Evolutionary conservation across 306 rosid genomes (phyloP), one percentile per base, ranked within the genome.

Genomic region (Quercus variabilis): DNA sequence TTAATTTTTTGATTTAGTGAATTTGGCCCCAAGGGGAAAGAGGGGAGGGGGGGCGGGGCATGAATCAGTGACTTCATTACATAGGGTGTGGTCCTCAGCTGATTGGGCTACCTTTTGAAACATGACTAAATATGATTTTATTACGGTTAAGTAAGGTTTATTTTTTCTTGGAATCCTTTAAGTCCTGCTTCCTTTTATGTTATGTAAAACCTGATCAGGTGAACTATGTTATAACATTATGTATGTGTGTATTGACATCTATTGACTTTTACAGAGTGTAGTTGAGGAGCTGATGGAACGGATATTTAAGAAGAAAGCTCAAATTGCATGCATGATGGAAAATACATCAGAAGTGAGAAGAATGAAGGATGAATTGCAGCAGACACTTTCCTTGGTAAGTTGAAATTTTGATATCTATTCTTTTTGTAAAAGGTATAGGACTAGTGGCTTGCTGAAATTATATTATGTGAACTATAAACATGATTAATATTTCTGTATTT

Each of bases 321-420:
- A 86, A 76, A 90, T 94, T 54, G 79, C 83, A 62, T 54, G 60
- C 77, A 89, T 92, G 97, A 69, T 91, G 90, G 88, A 85, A 67
- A 88, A 77, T 74, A 91, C 95, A 21, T 77, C 92, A 43, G 92
- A 92, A 86, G 88, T 88, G 73, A 86, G 88, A 78, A 84, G 88
- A 85, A 76, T 81, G 95, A 90, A 86, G 88, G 92, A 87, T 49
- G 85, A 80, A 46, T 79, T 91, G 86, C 85, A 84, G 65, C 87
- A 80, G 74, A 84, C 83, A 52, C 77, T 91, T 84, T 59, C 95
- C 60, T 68, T 26, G 99, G 99, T 94, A 88, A 55, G 88, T 84
- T 81, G 12, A 63, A 30, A 33, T 62, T 67, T 80, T 55, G 71
- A 54, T 35, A 56, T 71, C 75, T 75, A 54, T 76, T 70, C 59